phyloP scores from a whole-genome alignment of 805 yeast genomes.

The Candida namnaoensis region DNA sequence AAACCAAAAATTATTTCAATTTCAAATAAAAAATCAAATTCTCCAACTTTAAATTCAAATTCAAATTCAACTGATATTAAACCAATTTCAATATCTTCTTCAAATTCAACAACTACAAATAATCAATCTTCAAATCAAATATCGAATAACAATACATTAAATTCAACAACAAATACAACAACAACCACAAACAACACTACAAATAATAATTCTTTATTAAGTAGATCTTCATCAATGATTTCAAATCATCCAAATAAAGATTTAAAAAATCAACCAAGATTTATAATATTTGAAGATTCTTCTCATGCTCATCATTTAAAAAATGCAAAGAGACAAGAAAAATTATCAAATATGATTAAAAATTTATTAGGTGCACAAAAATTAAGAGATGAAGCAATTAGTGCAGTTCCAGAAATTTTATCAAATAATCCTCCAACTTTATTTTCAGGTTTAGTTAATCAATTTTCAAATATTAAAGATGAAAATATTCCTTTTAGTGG shows the following conservation, averaged over 20 bases:
- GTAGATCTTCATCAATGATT: slow-evolving; percentile 15
- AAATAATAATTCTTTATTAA: slow-evolving; percentile 3
- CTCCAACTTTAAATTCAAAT: background rate
- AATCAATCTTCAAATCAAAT: too few relatives aligned
- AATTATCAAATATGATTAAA: slow-evolving; percentile 64
- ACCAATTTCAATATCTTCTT: too few relatives aligned
- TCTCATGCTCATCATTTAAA: slow-evolving; percentile 73
- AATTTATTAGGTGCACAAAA: slow-evolving; percentile 70
- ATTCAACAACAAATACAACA: background rate
- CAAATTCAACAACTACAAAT: too few relatives aligned
- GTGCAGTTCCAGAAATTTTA: slow-evolving; percentile 64
- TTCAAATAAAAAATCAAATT: background rate
- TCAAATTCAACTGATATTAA: too few relatives aligned
- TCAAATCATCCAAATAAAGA: slow-evolving; percentile 5
- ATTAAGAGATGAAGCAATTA: slow-evolving; percentile 59
- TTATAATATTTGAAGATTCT: slow-evolving; percentile 56
- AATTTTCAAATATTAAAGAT: slow-evolving; percentile 39
- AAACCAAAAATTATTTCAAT: background rate
- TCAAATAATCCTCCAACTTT: slow-evolving; percentile 58
- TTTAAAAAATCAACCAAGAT: slow-evolving; percentile 25
- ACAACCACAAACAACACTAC: background rate
- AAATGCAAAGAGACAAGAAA: slow-evolving; percentile 73
- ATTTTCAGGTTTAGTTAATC: slow-evolving; percentile 58
- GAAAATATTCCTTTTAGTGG: slow-evolving; percentile 27
- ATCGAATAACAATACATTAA: too few relatives aligned